These are phyloP conservation scores for Fusarium odoratissimum DNA, from an alignment of 2,329 filamentous ascomycete species.

Conservation along the genomic window DNA sequence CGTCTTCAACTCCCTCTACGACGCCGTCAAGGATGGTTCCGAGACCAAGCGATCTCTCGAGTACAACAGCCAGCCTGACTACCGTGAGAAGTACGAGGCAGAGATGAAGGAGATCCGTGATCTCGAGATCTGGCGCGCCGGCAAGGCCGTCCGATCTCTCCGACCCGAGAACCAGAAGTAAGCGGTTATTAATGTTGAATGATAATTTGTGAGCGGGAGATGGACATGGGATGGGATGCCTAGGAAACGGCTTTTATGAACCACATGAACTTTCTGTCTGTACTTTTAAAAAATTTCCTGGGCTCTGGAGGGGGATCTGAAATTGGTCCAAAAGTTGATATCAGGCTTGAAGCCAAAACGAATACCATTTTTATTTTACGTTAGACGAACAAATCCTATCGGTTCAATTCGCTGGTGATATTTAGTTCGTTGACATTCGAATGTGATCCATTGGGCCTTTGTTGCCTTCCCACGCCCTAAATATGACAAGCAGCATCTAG, in stretches of 20 bases:
- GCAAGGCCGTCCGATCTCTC: constrained; percentile 93
- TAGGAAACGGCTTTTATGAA: constrained; percentile 42
- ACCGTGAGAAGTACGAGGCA: constrained; percentile 96
- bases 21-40: constrained; percentile 87
- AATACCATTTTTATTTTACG: constrained; percentile 39
- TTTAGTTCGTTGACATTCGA: background rate
- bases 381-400: background rate
- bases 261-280: constrained; percentile 42
- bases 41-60: constrained; percentile 98
- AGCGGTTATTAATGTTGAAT: constrained; percentile 43
- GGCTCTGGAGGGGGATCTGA: constrained; percentile 39
- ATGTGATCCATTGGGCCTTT: background rate
- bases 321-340: constrained; percentile 46
- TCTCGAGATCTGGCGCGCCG: constrained; percentile 98
- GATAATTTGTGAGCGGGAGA: constrained; percentile 22
- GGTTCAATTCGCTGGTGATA: background rate
- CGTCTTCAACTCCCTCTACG: constrained; percentile 97
- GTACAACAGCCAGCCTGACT: constrained; percentile 95
- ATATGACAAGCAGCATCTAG: constrained; percentile 8
- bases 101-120: constrained; percentile 99
- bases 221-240: constrained; percentile 9
- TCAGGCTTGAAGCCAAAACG: constrained; percentile 37
- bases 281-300: constrained; percentile 43
- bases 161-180: constrained; percentile 90
- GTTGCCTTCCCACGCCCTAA: constrained; percentile 15